phyloP scores from a whole-genome alignment of 371 early-diverging fungal genomes.

The Mortierella sp. region DNA sequence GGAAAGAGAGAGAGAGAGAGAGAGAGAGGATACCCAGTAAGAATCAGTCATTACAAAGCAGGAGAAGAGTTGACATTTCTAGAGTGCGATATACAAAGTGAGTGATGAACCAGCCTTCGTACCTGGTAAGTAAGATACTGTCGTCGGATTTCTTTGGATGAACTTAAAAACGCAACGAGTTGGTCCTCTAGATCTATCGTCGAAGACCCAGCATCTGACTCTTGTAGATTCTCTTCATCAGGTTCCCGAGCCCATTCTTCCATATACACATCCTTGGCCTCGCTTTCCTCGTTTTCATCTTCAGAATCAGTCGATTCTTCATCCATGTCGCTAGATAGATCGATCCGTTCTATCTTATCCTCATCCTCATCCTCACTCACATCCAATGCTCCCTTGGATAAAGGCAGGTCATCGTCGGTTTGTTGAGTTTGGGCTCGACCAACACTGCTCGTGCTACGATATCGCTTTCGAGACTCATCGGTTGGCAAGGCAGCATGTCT shows the following conservation, averaged over 20 bases:
- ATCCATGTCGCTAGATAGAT: not conserved
- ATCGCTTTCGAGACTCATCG: too few relatives aligned
- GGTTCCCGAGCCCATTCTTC: constrained; percentile 25
- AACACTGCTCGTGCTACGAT: too few relatives aligned
- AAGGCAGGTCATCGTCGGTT: too few relatives aligned
- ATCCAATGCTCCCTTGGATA: too few relatives aligned
- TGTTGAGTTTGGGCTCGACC: too few relatives aligned
- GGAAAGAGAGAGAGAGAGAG: not conserved
- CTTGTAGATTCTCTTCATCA: constrained; percentile 33
- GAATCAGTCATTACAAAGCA: not conserved
- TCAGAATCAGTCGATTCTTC: not conserved
- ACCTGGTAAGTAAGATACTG: constrained; percentile 43
- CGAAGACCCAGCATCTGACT: not conserved
- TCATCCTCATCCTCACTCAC: too few relatives aligned
- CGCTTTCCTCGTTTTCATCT: not conserved
- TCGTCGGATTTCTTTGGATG: constrained; percentile 18
- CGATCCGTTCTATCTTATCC: not conserved
- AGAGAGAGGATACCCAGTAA: not conserved
- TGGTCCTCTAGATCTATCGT: constrained; percentile 20
- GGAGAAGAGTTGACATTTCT: too few relatives aligned
- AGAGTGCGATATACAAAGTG: too few relatives aligned
- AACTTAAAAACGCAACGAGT: constrained; percentile 25
- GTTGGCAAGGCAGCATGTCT: too few relatives aligned
- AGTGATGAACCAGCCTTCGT: not conserved
- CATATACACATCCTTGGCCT: not conserved